Evolutionary conservation across 345 rosid genomes (phyloP).

Genomic region (Mangifera indica): DNA sequence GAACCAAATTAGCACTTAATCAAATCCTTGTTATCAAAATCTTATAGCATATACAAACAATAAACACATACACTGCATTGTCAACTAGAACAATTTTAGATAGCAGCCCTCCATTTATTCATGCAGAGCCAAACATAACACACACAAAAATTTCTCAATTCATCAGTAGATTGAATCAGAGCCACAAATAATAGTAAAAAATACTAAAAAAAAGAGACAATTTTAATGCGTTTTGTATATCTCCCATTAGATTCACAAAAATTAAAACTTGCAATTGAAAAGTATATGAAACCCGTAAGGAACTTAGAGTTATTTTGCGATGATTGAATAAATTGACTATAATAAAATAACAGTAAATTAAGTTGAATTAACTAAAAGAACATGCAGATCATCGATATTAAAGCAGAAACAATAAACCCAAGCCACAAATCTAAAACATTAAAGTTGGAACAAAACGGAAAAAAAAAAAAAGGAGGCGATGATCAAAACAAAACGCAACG

Average conservation of each 20-base stretch:
- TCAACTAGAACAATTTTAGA: neutral
- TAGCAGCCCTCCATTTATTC: neutral
- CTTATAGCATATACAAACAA: neutral
- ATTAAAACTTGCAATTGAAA: neutral
- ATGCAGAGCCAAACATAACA: neutral
- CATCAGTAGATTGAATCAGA: neutral
- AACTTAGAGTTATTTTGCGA: neutral
- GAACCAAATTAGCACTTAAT: neutral
- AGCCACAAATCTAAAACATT: neutral
- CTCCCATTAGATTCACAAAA: neutral
- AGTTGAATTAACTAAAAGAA: neutral
- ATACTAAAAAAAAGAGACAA: no score
- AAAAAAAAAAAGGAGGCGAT: constrained; percentile 1
- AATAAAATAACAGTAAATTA: neutral
- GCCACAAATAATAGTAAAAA: neutral
- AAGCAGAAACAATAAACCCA: neutral
- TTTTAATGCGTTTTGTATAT: no score
- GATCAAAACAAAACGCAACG: neutral
- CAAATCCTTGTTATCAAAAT: neutral
- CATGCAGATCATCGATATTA: neutral
- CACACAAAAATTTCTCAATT: neutral
- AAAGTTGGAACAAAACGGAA: neutral
- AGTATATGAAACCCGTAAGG: no score
- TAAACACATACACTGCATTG: neutral
- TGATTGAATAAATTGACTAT: no score